phyloP scores from a whole-genome alignment of 495 filamentous ascomycete genomes.

The Cryomyces antarcticus region DNA sequence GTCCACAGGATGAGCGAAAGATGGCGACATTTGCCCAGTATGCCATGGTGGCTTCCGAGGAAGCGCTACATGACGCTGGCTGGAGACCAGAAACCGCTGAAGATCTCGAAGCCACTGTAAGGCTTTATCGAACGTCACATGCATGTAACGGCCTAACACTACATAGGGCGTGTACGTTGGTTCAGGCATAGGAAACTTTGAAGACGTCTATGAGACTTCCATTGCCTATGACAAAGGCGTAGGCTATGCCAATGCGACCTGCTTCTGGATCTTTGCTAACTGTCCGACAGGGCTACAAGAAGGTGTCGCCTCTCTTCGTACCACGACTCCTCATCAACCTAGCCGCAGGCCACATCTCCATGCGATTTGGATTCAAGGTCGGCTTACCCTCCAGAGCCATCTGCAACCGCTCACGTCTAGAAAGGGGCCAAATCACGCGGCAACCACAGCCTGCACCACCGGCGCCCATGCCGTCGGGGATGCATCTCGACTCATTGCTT shows the following conservation, averaged over 20 bases:
- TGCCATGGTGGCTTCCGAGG: conserved; percentile 67
- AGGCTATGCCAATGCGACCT: not conserved
- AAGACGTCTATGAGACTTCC: conserved; percentile 70
- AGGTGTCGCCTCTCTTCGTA: conserved; percentile 81
- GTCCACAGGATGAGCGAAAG: conserved; percentile 44
- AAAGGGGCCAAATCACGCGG: conserved; percentile 75
- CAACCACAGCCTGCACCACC: conserved; percentile 86
- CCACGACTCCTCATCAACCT: conserved; percentile 86
- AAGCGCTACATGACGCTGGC: conserved; percentile 66
- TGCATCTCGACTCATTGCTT: conserved; percentile 72
- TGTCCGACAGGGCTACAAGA: conserved; percentile 52
- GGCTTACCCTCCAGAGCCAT: not conserved
- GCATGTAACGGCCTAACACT: not conserved
- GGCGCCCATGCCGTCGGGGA: conserved; percentile 89
- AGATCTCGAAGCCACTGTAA: conserved; percentile 47
- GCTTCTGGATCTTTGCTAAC: not conserved
- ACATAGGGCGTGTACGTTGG: conserved; percentile 66
- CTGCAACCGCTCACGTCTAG: not conserved
- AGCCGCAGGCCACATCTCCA: conserved; percentile 82
- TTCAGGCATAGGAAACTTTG: conserved; percentile 89
- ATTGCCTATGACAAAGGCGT: conserved; percentile 57
- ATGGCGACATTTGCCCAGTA: conserved; percentile 91
- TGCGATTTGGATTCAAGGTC: conserved; percentile 70
- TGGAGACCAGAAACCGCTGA: conserved; percentile 47
- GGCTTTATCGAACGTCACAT: not conserved